Conservation (phyloP, 2,329 filamentous ascomycete species). For the Ceratocystis smalleyi region DNA sequence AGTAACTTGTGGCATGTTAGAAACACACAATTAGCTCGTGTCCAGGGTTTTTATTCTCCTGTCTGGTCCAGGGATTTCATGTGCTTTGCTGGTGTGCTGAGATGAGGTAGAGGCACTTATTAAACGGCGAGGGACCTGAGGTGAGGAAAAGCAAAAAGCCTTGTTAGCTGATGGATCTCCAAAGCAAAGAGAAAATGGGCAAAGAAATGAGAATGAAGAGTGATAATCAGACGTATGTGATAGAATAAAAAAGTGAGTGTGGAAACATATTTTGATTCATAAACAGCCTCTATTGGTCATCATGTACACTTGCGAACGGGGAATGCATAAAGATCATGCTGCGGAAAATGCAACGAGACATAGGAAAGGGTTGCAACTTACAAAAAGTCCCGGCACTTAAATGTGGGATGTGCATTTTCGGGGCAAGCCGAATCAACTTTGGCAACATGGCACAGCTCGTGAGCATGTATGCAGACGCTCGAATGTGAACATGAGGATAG, state of each 20-base stretch:
- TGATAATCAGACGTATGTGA: slow-evolving; percentile 16
- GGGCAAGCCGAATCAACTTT: neutral
- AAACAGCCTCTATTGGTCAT: slow-evolving; percentile 34
- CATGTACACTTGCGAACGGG: slow-evolving; percentile 21
- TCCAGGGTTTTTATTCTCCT: slow-evolving; percentile 9
- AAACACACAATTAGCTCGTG: neutral
- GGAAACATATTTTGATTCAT: slow-evolving; percentile 24
- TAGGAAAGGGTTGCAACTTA: slow-evolving; percentile 20
- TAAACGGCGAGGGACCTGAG: neutral
- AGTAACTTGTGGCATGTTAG: neutral
- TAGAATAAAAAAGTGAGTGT: slow-evolving; percentile 17
- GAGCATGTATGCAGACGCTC: slow-evolving; percentile 18
- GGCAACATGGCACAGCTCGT: neutral
- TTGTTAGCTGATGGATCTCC: slow-evolving; percentile 12
- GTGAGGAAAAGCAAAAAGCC: neutral
- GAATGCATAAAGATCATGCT: neutral
- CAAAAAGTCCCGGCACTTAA: neutral
- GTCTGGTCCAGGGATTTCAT: slow-evolving; percentile 16
- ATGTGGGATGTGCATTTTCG: neutral
- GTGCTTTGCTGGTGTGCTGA: neutral
- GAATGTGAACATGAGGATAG: slow-evolving; percentile 25
- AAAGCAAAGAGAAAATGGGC: slow-evolving; percentile 8
- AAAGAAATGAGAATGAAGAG: neutral
- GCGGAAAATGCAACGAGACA: neutral
- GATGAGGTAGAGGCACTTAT: neutral